Base-by-base conservation (phyloP, 2,329 filamentous ascomycete genomes). In the Ophiostoma australiae region DNA sequence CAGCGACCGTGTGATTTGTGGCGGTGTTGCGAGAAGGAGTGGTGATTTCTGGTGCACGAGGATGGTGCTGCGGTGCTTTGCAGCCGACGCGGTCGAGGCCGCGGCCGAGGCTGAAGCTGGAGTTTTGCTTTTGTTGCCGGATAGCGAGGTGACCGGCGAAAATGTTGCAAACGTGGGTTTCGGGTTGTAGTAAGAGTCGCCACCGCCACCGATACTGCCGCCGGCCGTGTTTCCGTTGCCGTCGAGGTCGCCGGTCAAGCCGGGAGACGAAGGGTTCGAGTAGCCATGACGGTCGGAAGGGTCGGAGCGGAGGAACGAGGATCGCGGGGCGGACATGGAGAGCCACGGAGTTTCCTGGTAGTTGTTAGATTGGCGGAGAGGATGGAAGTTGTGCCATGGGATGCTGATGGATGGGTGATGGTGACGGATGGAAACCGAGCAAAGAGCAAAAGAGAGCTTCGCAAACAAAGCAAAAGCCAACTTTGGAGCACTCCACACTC, bases 1-100 rank as follows among this genome's bases (percentile, higher is more conserved):
- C 72, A 99, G 85, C 17, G 94, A 94, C 76, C 95, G 89, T 2
- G 95, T 99, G 78, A 99, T 90, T 78, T 97, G 92, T 1, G 95
- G 95, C 63, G 95, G 95, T 11, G 95, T 99, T 20, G 94, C 93
- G 72, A 97, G 90, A 23, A 99, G 86, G 66, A 99, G 82, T 13
- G 95, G 95, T 20, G 93, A 97, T 81, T 98, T 99, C 80, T 97
- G 94, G 80, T 98, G 94, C 27, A 99, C 94, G 75, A 98, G 89
- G 76, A 99, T 94, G 71, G 93, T 96, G 23, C 93, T 96, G 66
- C 92, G 89, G 73, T 94, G 91, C 77, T 91, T 91, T 61, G 89
- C 88, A 52, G 89, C 86, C 13, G 87, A 85, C 39, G 86, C 82
- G 7, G 70, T 39, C 41, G 86, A 83, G n/a, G 35, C 65, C 17